Evolutionary conservation across 345 rosid species (phyloP).

Genomic region (Eucalyptus albens): DNA sequence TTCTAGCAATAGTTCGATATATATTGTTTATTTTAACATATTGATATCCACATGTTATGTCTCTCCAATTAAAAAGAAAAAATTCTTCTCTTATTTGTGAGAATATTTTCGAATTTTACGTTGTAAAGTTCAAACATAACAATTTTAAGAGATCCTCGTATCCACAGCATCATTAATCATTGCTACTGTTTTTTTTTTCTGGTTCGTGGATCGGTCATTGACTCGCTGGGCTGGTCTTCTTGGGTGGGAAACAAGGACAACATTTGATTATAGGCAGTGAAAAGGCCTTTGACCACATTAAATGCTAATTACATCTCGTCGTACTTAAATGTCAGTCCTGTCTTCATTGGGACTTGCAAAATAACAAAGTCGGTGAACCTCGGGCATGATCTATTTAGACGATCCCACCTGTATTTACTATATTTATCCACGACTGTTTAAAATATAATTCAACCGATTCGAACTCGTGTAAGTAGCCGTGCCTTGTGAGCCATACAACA

Average conservation of each 20-base stretch:
- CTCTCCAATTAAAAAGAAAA: too few relatives aligned
- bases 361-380: too few relatives aligned
- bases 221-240: background rate
- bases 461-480: background rate
- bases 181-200: background rate
- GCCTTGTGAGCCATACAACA: background rate
- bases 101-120: rapidly evolving
- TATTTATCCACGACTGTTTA: background rate
- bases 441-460: background rate
- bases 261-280: background rate
- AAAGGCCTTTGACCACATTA: background rate
- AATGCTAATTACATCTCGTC: background rate
- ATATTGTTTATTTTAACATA: too few relatives aligned
- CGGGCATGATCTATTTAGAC: background rate
- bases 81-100: rapidly evolving
- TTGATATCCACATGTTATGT: rapidly evolving
- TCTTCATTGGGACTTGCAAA: background rate
- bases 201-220: background rate
- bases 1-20: rapidly evolving
- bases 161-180: background rate
- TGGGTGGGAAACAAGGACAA: background rate
- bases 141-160: too few relatives aligned
- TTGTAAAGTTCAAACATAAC: rapidly evolving
- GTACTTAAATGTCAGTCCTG: background rate
- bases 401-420: background rate